Base-by-base conservation (phyloP, 495 filamentous ascomycete genomes). In the Trypethelium eluteriae region DNA sequence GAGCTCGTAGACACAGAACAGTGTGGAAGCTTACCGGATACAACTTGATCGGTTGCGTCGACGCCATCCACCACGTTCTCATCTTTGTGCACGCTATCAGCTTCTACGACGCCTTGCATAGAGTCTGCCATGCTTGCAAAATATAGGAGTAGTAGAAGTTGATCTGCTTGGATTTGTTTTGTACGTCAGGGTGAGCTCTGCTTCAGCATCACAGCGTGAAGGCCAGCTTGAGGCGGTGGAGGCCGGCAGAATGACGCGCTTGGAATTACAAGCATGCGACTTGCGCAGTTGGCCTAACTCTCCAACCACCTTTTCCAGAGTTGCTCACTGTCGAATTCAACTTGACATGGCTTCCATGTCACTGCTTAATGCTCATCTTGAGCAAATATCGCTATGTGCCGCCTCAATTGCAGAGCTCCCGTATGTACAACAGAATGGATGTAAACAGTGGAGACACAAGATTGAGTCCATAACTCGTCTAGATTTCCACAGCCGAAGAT, bases 401-500 rank as follows among this genome's bases (percentile, higher is more conserved):
- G 83, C 84, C 72, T 88, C 90, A 65, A 94, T 98, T 66, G 84
- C 89, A 64, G 88, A 90, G 66, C 86, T 97, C 41, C 88, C 91
- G 90, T 94, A 73, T 46, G 89, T 78, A 49, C n/a, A 3, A 5
- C 16, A 5, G 9, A 44, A 36, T 1, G 12, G 25, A 53, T 10
- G 5, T 2, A 59, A 36, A 36, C 32, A 59, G 2, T 14, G 32
- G 3, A n/a, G 18, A 5, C 25, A n/a, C 32, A 18, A 59, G 53
- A 2, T 32, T 59, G 9, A 59, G 1, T 34, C 11, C n/a, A 36
- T n/a, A 5, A 44, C 14, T 7, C n/a, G 36, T 68, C 46, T 71
- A 93, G 91, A 25, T 98, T 98, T 70, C 90, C 90, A 35, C 84
- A 84, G 14, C 90, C 94, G n/a, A 95, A 91, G 71, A 90, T 93